Evolutionary conservation across 441 rosid species (phyloP), one percentile per base, ranked within the genome.

Genomic region (Cnidoscolus chayamansa): DNA sequence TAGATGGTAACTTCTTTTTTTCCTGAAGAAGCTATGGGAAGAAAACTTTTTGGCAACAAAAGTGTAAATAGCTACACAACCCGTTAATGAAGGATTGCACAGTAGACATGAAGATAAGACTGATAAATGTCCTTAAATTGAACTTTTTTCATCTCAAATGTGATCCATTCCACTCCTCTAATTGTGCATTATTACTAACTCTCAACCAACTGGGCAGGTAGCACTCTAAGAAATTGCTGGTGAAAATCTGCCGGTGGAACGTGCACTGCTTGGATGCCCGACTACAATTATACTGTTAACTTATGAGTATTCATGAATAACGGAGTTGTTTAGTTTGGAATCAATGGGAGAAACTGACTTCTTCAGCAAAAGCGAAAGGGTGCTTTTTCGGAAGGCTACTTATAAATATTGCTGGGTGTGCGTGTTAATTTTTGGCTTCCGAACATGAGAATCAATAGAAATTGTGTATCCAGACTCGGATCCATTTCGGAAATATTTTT

Each of bases 151-250:
- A 25, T 25, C 25, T 25, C 10, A 64, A 13, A 16, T 5, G 30
- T 2, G 43, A 1, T 31, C 10, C 47, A 59, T 17, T 45, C 19
- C 45, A 13, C 1, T 7, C 19, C 13, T 10, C 4, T 10, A 4
- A 20, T 40, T 35, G n/a, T 48, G 45, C 47, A 35, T 71, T 9
- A 35, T 71, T 9, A 6, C 67, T 45, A 63, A 50, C 30, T 73
- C 49, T 57, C 1, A 13, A 37, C 61, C 57, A 65, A 63, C 70
- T 74, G 58, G 12, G 50, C 76, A 76, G 82, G 75, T 62, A 40
- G 40, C 19, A 15, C 12, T 32, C 25, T 8, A 6, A 55, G 30
- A 63, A 49, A 16, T 9, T 74, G 30, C 61, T 6, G 48, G 7
- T 4, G 47, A 13, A 70, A 63, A 50, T 57, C 31, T 60, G 32